These are phyloP conservation scores for Mucor mucedo DNA, from an alignment of 371 early-diverging fungal genomes.

Conservation along the genomic window DNA sequence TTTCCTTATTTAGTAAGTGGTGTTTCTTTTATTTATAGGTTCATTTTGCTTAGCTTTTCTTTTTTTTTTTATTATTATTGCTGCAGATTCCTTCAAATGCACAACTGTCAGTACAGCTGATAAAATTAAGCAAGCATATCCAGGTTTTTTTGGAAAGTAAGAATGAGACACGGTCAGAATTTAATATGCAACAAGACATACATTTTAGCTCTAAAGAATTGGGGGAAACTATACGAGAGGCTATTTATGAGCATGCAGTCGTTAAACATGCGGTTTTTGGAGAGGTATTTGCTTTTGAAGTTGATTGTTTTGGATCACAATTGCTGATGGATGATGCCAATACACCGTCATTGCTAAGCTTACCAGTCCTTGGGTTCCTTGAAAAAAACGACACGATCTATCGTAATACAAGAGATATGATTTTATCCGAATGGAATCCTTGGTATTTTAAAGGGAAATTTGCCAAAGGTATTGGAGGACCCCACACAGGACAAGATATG, in stretches of 20 bases:
- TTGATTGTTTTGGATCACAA: slow-evolving; percentile 66
- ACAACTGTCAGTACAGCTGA: slow-evolving; percentile 49
- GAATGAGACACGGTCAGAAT: not conserved
- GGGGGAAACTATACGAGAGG: slow-evolving; percentile 47
- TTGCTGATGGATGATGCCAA: slow-evolving; percentile 73
- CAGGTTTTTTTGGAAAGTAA: not conserved
- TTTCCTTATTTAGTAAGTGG: slow-evolving; percentile 58
- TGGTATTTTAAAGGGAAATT: slow-evolving; percentile 61
- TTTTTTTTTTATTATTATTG: not conserved
- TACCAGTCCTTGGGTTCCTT: slow-evolving; percentile 65
- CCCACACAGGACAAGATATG: slow-evolving; percentile 54
- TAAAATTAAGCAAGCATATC: slow-evolving; percentile 21
- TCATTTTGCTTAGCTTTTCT: not conserved
- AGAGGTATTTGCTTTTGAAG: slow-evolving; percentile 64
- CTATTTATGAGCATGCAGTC: slow-evolving; percentile 55
- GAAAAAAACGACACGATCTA: slow-evolving; percentile 50
- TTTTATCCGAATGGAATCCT: slow-evolving; percentile 61
- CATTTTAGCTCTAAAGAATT: slow-evolving; percentile 30
- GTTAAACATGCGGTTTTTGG: slow-evolving; percentile 56
- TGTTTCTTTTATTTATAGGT: not conserved
- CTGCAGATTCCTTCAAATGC: slow-evolving; percentile 64
- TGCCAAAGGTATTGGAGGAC: slow-evolving; percentile 61
- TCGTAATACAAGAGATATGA: slow-evolving; percentile 53
- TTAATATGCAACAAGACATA: slow-evolving; percentile 12
- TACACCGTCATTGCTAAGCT: slow-evolving; percentile 60